These are phyloP conservation scores for Podosphaera fusca DNA, from an alignment of 2,329 filamentous ascomycete species.

Conservation along the genomic window DNA sequence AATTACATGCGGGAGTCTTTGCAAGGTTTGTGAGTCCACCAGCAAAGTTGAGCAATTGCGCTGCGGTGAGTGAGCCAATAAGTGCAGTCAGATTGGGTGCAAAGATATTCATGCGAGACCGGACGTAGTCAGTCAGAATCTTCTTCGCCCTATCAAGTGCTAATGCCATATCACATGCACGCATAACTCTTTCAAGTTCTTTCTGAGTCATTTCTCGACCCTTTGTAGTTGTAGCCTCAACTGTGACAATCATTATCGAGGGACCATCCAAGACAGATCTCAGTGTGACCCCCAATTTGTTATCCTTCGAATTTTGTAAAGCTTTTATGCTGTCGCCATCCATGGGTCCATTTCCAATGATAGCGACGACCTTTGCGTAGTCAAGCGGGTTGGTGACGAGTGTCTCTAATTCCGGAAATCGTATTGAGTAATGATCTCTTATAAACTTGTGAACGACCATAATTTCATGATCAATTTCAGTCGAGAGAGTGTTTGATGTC, in stretches of 20 bases:
- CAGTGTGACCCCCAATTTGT: conserved; percentile 52
- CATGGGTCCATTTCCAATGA: conserved; percentile 79
- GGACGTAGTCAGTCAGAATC: conserved; percentile 75
- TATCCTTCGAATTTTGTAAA: conserved; percentile 54
- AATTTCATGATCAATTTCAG: conserved; percentile 81
- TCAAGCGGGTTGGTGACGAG: conserved; percentile 81
- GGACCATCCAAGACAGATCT: conserved; percentile 69
- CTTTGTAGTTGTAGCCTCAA: conserved; percentile 78
- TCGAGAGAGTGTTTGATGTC: conserved; percentile 72
- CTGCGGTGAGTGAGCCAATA: conserved; percentile 78
- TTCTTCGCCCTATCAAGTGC: conserved; percentile 69
- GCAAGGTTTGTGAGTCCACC: conserved; percentile 74
- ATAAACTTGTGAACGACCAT: conserved; percentile 90
- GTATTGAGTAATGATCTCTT: conserved; percentile 78
- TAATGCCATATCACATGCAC: conserved; percentile 74
- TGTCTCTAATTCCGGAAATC: conserved; percentile 80
- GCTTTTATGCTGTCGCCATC: conserved; percentile 58
- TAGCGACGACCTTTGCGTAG: conserved; percentile 85
- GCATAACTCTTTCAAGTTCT: conserved; percentile 50
- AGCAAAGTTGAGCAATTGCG: conserved; percentile 85
- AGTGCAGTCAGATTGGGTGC: conserved; percentile 82
- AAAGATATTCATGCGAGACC: conserved; percentile 90
- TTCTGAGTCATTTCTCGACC: conserved; percentile 53
- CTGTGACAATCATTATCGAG: conserved; percentile 82
- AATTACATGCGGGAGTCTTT: conserved; percentile 82